Conservation (phyloP, 495 filamentous ascomycete genomes). For the Hypoxylon lienhwacheense region DNA sequence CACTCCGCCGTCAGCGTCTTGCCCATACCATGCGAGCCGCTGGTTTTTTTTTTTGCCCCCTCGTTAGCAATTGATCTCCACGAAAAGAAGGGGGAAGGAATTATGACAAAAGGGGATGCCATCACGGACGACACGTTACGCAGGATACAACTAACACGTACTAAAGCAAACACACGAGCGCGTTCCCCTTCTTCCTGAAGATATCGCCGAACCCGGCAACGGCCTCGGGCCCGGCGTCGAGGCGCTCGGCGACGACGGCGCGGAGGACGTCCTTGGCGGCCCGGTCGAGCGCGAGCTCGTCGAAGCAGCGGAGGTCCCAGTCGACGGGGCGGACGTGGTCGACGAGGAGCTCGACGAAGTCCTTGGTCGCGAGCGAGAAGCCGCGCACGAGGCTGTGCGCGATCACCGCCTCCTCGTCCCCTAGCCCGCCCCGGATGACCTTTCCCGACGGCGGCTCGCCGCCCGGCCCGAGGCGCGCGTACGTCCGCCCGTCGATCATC, state of each 20-base stretch:
- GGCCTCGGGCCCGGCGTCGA: constrained; percentile 37
- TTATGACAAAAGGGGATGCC: neutral
- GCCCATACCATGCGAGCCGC: constrained; percentile 43
- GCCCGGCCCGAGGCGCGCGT: constrained; percentile 31
- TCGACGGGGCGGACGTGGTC: constrained; percentile 36
- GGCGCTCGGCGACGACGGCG: constrained; percentile 51
- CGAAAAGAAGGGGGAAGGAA: neutral
- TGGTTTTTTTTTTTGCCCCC: too few relatives aligned
- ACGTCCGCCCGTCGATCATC: constrained; percentile 46
- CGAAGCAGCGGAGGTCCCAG: constrained; percentile 49
- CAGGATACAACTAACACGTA: constrained; percentile 6
- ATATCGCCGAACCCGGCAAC: constrained; percentile 44
- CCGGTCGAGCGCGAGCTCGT: constrained; percentile 56
- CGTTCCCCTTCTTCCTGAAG: constrained; percentile 43
- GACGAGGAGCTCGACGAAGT: constrained; percentile 42
- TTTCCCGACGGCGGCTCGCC: too few relatives aligned
- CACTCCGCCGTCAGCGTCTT: constrained; percentile 48
- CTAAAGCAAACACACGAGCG: constrained; percentile 47
- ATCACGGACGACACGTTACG: neutral
- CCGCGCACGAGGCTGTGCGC: constrained; percentile 41
- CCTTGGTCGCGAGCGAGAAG: constrained; percentile 37
- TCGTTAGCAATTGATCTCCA: too few relatives aligned
- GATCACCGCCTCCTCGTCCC: constrained; percentile 39
- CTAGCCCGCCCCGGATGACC: too few relatives aligned
- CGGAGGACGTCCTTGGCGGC: constrained; percentile 56